Conservation (phyloP, 2,329 filamentous ascomycete genomes). For the Immersiporthe knoxdaviesiana region DNA sequence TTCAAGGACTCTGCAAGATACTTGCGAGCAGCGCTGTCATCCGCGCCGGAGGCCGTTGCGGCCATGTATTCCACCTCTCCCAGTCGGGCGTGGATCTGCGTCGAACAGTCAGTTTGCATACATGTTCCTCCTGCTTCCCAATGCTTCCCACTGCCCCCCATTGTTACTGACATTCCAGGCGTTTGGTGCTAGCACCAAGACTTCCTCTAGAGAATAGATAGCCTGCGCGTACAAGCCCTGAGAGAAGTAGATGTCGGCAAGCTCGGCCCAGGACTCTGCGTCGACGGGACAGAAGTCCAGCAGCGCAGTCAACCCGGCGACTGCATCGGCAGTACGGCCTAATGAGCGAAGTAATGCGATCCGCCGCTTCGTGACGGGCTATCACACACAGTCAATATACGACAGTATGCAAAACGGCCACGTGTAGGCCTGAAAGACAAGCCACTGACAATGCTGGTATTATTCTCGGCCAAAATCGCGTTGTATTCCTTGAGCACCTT, state of each 20-base stretch:
- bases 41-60: constrained; percentile 46
- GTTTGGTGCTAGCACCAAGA: constrained; percentile 82
- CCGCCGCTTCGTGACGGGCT: constrained; percentile 85
- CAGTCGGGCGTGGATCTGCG: constrained; percentile 79
- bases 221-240: constrained; percentile 82
- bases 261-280: constrained; percentile 89
- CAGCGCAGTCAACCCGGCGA: constrained; percentile 72
- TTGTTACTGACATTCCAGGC: constrained; percentile 81
- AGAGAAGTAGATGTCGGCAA: constrained; percentile 82
- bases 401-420: too few species aligned
- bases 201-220: constrained; percentile 88
- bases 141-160: too few species aligned
- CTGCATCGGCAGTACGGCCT: constrained; percentile 71
- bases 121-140: constrained; percentile 35
- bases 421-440: not conserved
- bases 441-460: constrained; percentile 75
- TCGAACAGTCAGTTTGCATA: constrained; percentile 6
- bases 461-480: constrained; percentile 70
- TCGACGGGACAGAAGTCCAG: constrained; percentile 87
- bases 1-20: constrained; percentile 74
- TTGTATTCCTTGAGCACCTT: constrained; percentile 78
- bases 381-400: constrained; percentile 37
- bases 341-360: constrained; percentile 79
- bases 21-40: constrained; percentile 48
- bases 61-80: constrained; percentile 83